Evolutionary conservation across 106 monocot species (phyloP).

Genomic region (Apostasia shenzhenica): DNA sequence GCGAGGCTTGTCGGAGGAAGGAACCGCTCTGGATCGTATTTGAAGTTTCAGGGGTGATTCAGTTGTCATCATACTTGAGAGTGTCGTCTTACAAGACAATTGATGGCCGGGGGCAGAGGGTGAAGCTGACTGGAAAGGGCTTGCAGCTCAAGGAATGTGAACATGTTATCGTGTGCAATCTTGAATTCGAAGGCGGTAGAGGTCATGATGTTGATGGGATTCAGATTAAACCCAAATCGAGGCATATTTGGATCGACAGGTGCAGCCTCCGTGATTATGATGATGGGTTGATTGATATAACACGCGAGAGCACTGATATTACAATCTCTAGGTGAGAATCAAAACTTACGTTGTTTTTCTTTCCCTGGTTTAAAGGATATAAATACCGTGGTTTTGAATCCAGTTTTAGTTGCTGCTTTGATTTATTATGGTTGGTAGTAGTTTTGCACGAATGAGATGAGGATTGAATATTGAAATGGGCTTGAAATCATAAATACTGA

Average conservation of each 20-base stretch:
- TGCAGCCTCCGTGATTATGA: conserved; percentile 83
- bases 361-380: too few relatives aligned
- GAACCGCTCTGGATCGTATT: conserved; percentile 96
- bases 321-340: conserved; percentile 71
- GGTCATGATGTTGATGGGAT: conserved; percentile 97
- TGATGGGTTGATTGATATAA: conserved; percentile 93
- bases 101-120: conserved; percentile 78
- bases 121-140: conserved; percentile 75
- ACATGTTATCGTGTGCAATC: conserved; percentile 88
- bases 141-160: conserved; percentile 86
- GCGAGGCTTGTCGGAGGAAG: conserved; percentile 70
- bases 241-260: conserved; percentile 91
- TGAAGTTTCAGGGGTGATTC: conserved; percentile 82
- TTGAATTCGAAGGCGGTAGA: conserved; percentile 86
- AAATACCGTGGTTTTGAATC: too few relatives aligned
- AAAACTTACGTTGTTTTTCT: not conserved
- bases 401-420: too few relatives aligned
- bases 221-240: conserved; percentile 91
- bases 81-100: conserved; percentile 94
- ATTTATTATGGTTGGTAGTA: too few relatives aligned
- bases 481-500: too few relatives aligned
- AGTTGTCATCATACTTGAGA: conserved; percentile 62
- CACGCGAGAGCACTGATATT: conserved; percentile 86
- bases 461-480: too few relatives aligned
- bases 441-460: too few relatives aligned